Percentiles rank a stretch among this genome's conserved stretches.
These are phyloP conservation scores for Penicillium glabrum DNA, from an alignment of 2,329 filamentous ascomycete genomes.

Conservation along the genomic window DNA sequence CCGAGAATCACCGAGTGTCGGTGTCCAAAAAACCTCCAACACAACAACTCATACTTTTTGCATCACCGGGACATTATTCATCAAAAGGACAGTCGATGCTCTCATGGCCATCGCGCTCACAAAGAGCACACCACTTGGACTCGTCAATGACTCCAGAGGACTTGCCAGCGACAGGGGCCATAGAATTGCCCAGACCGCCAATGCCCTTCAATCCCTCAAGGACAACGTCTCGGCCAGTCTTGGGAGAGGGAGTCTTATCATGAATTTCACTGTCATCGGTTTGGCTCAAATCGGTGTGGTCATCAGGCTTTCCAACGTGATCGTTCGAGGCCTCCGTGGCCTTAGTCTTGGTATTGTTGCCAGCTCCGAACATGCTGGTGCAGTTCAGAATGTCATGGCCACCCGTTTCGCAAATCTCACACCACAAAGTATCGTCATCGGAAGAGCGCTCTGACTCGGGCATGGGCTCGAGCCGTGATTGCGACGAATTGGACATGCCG, in stretches of 20 bases:
- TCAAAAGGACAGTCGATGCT: slow-evolving; percentile 94
- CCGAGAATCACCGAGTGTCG: slow-evolving; percentile 4
- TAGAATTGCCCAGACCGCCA: slow-evolving; percentile 40
- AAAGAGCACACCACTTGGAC: slow-evolving; percentile 94
- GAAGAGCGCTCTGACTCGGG: slow-evolving; percentile 54
- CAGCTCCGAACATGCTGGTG: slow-evolving; percentile 75
- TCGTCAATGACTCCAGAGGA: slow-evolving; percentile 75
- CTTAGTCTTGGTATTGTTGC: slow-evolving; percentile 19
- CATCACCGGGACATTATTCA: slow-evolving; percentile 50
- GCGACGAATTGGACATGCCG: slow-evolving; percentile 27
- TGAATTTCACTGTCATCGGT: slow-evolving; percentile 13
- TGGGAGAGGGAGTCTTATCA: slow-evolving; percentile 26
- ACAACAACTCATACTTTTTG: slow-evolving; percentile 8
- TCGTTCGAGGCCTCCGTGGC: slow-evolving; percentile 4
- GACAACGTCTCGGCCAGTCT: slow-evolving; percentile 43
- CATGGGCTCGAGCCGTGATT: slow-evolving; percentile 39
- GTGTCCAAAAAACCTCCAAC: background rate
- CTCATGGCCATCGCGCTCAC: slow-evolving; percentile 93
- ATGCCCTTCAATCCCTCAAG: slow-evolving; percentile 45
- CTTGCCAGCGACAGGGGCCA: slow-evolving; percentile 72
- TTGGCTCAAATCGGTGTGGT: slow-evolving; percentile 7
- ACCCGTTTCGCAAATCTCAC: slow-evolving; percentile 89
- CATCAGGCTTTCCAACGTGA: slow-evolving; percentile 16
- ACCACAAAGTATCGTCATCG: slow-evolving; percentile 78
- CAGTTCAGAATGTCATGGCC: slow-evolving; percentile 95